Percentiles rank a stretch among this genome's conserved stretches.
phyloP scores from a whole-genome alignment of 345 rosid species.

The Luvunga scandens region DNA sequence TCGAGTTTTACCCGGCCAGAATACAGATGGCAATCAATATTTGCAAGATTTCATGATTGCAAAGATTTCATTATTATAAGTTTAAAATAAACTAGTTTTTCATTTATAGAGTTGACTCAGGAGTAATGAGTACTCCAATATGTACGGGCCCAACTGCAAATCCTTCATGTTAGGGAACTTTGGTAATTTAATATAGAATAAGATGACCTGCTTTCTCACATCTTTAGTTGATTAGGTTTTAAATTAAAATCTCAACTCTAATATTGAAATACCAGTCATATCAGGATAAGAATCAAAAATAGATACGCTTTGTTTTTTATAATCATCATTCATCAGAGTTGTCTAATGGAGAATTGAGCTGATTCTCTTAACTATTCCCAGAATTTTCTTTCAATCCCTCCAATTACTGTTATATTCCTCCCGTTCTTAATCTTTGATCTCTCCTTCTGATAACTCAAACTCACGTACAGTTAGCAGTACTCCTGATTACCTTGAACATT shows the following conservation, averaged over 20 bases:
- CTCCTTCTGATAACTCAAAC: not conserved
- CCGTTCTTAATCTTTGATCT: not conserved
- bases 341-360: not conserved
- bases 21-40: not conserved
- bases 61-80: not conserved
- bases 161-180: not conserved
- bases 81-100: not conserved
- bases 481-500: not conserved
- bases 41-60: not conserved
- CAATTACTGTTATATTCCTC: not conserved
- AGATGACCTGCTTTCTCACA: not conserved
- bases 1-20: not conserved
- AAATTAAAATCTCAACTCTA: not conserved
- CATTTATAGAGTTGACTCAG: not conserved
- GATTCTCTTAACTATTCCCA: not conserved
- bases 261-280: not conserved
- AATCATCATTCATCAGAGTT: not conserved
- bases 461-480: not conserved
- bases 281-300: not conserved
- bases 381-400: not conserved
- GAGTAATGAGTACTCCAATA: not conserved
- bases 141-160: not conserved
- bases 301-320: not conserved
- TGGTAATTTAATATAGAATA: not conserved
- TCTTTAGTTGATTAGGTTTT: not conserved